Evolutionary conservation across 345 rosid species (phyloP), one percentile per base, ranked within the genome.

Genomic region (Gossypium mustelinum): DNA sequence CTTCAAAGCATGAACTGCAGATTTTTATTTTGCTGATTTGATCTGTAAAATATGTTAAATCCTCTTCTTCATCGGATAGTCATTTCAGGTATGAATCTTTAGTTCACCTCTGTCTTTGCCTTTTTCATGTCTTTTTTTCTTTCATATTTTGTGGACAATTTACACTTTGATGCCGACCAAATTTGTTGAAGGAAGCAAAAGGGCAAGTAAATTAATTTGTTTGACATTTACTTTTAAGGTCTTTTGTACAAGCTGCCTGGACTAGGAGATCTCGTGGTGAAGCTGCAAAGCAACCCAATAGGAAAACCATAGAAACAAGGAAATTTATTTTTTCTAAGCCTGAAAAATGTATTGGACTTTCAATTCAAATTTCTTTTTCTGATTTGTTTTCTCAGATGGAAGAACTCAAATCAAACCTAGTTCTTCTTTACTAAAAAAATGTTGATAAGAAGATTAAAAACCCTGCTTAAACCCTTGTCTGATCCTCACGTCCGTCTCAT

Each of bases 241-340:
- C 83, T 60, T 84, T 92, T 78, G 82, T 89, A 76, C 91, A 83
- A 82, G 89, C 98, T 73, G 98, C 94, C 5, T 94, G 92, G 93
- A 94, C 97, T 9, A 79, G 97, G 70, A 90, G 98, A 85, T 94
- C 98, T 48, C 90, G 96, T 0, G 79, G 89, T 14, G 98, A 94
- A 84, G 80, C 79, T 25, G 91, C 84, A 4, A 89, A 89, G 22
- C 22, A 20, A 20, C 22, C 22, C 22, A 20, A 20, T 20, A 20
- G 22, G 22, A 20, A 20, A 20, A 20, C 22, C 22, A 20, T 20
- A 20, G 22, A 20, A 20, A 20, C 22, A 20, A 20, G 22, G 22
- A 20, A 20, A 20, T 20, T 20, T 20, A 20, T 20, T 20, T 20
- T 20, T 20, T 20, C 22, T 20, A 20, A 20, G 22, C 22, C 22